These are phyloP conservation scores for Neltuma alba DNA, from an alignment of 306 rosid genomes.

Conservation along the genomic window DNA sequence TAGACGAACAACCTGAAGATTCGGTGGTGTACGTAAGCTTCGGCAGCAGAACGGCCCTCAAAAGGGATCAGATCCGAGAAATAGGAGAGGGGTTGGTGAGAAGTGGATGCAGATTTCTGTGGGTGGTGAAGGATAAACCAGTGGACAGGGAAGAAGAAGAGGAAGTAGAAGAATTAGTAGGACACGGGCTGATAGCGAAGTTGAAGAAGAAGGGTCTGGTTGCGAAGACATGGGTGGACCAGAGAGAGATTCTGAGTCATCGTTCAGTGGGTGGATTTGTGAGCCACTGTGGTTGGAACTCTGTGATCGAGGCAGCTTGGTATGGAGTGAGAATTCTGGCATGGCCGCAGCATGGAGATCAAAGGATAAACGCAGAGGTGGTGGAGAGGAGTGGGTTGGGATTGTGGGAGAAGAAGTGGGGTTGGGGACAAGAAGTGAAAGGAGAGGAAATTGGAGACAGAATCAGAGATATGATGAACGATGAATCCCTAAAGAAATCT, in stretches of 20 bases:
- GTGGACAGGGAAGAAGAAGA: slow-evolving; percentile 33
- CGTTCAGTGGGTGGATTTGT: slow-evolving; percentile 49
- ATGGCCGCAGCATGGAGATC: slow-evolving; percentile 9
- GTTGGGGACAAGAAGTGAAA: not conserved
- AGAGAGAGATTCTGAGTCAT: slow-evolving; percentile 41
- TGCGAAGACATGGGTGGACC: slow-evolving; percentile 49
- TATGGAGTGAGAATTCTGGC: slow-evolving; percentile 39
- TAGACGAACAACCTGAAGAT: slow-evolving; percentile 34
- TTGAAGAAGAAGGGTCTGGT: slow-evolving; percentile 40
- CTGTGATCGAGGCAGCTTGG: slow-evolving; percentile 43
- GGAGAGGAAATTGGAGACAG: slow-evolving; percentile 45
- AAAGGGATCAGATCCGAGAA: slow-evolving; percentile 44
- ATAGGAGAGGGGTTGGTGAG: slow-evolving; percentile 47
- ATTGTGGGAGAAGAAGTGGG: not conserved
- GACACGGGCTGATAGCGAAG: slow-evolving; percentile 29
- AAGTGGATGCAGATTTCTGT: slow-evolving; percentile 54
- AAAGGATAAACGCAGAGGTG: slow-evolving; percentile 8
- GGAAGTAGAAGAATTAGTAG: slow-evolving; percentile 13
- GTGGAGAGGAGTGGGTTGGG: slow-evolving; percentile 33
- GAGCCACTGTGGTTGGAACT: slow-evolving; percentile 61
- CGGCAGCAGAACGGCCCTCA: slow-evolving; percentile 47
- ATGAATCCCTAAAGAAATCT: slow-evolving; percentile 25
- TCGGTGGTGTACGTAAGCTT: slow-evolving; percentile 53
- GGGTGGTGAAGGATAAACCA: slow-evolving; percentile 52
- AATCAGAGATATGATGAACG: slow-evolving; percentile 50